Conservation (phyloP, 768 basidiomycete genomes). For the Kwoniella mangroviensis region DNA sequence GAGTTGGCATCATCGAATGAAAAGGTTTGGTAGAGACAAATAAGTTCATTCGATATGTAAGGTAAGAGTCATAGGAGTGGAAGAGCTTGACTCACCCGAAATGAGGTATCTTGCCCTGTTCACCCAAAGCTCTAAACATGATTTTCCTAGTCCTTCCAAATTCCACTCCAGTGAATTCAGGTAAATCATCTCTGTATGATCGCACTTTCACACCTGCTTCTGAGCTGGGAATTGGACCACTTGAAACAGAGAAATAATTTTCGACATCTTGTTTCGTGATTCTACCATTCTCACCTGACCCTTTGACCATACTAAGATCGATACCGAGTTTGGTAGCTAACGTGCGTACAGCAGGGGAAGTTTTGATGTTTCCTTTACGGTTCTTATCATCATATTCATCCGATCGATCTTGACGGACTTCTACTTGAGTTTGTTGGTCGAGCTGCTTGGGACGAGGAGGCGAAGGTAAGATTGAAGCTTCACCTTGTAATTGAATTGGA, state of each 20-base stretch:
- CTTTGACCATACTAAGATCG: constrained; percentile 28
- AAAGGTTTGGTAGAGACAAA: too few species aligned
- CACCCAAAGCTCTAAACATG: constrained; percentile 48
- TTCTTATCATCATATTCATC: background rate
- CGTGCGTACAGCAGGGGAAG: constrained; percentile 48
- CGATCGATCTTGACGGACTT: background rate
- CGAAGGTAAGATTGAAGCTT: constrained; percentile 43
- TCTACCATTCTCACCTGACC: constrained; percentile 42
- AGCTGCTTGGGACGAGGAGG: constrained; percentile 10
- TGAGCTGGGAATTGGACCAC: too few species aligned
- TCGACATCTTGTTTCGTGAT: constrained; percentile 43
- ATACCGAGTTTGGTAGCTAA: constrained; percentile 43
- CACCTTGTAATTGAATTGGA: constrained; percentile 34
- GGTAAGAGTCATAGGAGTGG: too few species aligned
- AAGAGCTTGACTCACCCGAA: constrained; percentile 42
- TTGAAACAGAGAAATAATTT: background rate
- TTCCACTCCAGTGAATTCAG: constrained; percentile 37
- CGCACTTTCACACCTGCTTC: background rate
- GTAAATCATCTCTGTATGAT: constrained; percentile 10
- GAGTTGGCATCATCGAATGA: too few species aligned
- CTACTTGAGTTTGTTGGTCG: background rate
- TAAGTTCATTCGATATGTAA: too few species aligned
- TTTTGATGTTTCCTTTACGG: constrained; percentile 24
- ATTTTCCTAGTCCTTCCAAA: constrained; percentile 52
- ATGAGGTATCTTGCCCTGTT: constrained; percentile 46